Percentiles rank a stretch among this genome's conserved stretches.
phyloP scores from a whole-genome alignment of 2,329 filamentous ascomycete species.

The Dactylonectria estremocensis region DNA sequence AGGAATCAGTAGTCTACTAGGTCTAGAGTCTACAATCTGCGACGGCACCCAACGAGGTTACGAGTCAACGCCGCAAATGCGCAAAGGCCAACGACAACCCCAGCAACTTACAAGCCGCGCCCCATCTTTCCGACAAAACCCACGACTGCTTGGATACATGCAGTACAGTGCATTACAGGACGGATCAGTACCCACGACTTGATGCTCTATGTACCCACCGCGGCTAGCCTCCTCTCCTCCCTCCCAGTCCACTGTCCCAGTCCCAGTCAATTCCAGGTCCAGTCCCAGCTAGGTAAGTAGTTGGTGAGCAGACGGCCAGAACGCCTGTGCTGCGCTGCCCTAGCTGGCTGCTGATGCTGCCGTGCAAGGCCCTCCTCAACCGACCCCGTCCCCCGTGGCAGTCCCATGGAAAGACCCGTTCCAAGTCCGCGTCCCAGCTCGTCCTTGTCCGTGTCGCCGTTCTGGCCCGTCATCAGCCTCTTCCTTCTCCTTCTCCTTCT shows the following conservation, averaged over 20 bases:
- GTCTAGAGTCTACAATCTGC: neutral
- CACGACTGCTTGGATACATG: slow-evolving; percentile 1
- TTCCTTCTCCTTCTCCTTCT: slow-evolving; percentile 32
- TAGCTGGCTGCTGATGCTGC: neutral
- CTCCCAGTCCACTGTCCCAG: neutral
- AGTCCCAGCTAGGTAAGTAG: slow-evolving; percentile 1
- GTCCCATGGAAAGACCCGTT: slow-evolving; percentile 32
- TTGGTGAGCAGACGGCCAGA: neutral
- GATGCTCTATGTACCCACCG: neutral
- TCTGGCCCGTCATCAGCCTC: slow-evolving; percentile 37
- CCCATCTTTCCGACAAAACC: slow-evolving; percentile 40
- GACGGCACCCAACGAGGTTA: too few species aligned
- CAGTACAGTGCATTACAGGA: too few species aligned
- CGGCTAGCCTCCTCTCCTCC: neutral
- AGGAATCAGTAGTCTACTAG: too few species aligned
- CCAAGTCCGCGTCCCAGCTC: slow-evolving; percentile 36
- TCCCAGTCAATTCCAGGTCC: neutral
- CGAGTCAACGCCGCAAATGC: slow-evolving; percentile 30
- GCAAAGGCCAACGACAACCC: slow-evolving; percentile 39
- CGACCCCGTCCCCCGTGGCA: slow-evolving; percentile 37
- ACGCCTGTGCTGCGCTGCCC: too few species aligned
- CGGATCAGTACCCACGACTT: neutral
- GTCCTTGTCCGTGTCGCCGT: slow-evolving; percentile 38
- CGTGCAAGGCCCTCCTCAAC: slow-evolving; percentile 21
- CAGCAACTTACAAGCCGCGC: slow-evolving; percentile 33